These are phyloP conservation scores for Citrus reticulata DNA, from an alignment of 345 rosid species.

Conservation along the genomic window DNA sequence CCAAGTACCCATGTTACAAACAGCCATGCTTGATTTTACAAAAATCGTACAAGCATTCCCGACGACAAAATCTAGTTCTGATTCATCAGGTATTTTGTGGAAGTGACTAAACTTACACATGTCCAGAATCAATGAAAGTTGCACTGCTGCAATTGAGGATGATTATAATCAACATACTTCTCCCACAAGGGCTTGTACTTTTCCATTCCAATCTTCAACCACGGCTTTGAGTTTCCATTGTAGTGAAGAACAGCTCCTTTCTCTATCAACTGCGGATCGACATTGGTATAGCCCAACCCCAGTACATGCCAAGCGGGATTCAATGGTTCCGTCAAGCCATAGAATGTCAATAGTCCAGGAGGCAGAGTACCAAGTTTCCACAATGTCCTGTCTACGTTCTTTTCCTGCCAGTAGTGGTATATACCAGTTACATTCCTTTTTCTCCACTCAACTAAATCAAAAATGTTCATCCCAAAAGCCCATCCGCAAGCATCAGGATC, in stretches of 20 bases:
- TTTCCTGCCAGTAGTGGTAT: slow-evolving; percentile 95
- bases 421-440: slow-evolving; percentile 82
- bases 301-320: slow-evolving; percentile 83
- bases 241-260: slow-evolving; percentile 92
- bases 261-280: slow-evolving; percentile 72
- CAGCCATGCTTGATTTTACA: slow-evolving; percentile 44
- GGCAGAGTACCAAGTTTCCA: slow-evolving; percentile 96
- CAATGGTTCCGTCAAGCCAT: slow-evolving; percentile 80
- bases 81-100: not conserved
- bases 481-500: slow-evolving; percentile 98
- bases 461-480: slow-evolving; percentile 96
- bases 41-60: slow-evolving; percentile 38
- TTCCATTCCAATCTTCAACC: slow-evolving; percentile 97
- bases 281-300: slow-evolving; percentile 87
- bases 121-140: slow-evolving; percentile 65
- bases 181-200: slow-evolving; percentile 96
- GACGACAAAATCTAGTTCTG: slow-evolving; percentile 18
- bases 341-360: slow-evolving; percentile 86
- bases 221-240: slow-evolving; percentile 92
- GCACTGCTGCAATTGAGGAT: slow-evolving; percentile 78
- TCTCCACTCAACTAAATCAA: slow-evolving; percentile 88
- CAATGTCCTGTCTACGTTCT: slow-evolving; percentile 73
- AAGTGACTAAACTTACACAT: slow-evolving; percentile 12
- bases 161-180: slow-evolving; percentile 76
- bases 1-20: slow-evolving; percentile 23